These are phyloP conservation scores for Fusarium euwallaceae DNA, from an alignment of 2,329 filamentous ascomycete species.

Conservation along the genomic window DNA sequence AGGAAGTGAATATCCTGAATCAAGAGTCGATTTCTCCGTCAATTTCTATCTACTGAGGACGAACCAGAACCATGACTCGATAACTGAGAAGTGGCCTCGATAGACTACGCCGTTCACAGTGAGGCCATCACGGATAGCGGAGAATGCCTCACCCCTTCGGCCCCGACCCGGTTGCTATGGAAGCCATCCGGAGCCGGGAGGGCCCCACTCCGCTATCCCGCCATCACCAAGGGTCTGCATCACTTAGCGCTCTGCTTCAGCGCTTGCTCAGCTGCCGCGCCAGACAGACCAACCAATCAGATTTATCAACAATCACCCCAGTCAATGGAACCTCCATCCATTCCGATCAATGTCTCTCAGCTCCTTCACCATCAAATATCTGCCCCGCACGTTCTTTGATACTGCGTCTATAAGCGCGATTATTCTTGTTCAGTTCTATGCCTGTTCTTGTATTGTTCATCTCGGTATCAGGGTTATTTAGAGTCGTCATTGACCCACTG, in stretches of 20 bases:
- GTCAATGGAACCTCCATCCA: slow-evolving; percentile 2
- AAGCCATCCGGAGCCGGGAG: background rate
- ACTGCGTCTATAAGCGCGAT: background rate
- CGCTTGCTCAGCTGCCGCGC: slow-evolving; percentile 11
- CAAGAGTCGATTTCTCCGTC: background rate
- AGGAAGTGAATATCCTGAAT: background rate
- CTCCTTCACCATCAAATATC: background rate
- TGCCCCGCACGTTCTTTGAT: background rate
- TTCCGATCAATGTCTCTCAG: background rate
- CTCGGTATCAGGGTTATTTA: background rate
- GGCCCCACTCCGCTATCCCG: background rate
- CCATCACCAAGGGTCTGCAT: background rate
- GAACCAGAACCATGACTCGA: background rate
- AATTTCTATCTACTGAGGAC: background rate
- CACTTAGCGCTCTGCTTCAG: background rate
- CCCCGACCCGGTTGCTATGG: background rate
- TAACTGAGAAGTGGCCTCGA: background rate
- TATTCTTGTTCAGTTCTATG: background rate
- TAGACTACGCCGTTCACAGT: background rate
- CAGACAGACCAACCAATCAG: slow-evolving; percentile 19
- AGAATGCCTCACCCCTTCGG: background rate
- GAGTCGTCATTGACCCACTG: background rate
- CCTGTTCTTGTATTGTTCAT: background rate
- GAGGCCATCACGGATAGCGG: background rate
- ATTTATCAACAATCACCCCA: background rate